Base-by-base conservation (phyloP, 805 yeast genomes). In the Saccharomycopsis sp. region DNA sequence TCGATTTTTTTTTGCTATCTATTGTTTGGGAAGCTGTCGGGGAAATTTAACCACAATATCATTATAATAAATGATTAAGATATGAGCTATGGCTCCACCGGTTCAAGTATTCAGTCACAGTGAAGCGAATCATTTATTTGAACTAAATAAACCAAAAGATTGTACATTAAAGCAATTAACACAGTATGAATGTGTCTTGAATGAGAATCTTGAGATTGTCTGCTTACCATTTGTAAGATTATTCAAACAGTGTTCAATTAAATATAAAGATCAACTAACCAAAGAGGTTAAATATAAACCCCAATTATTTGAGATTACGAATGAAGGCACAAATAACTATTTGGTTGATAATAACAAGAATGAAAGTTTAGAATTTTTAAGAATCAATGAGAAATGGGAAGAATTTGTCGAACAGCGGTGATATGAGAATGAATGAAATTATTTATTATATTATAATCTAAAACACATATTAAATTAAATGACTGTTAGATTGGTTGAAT, bases 141-240 rank as follows among this genome's bases (percentile, higher is more conserved):
- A 27, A 11, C 11, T 5, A 16, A 13, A n/a, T 13, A 20, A 20
- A 3, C n/a, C 41, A 16, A 33, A 29, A 8, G 50, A 49, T 39
- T 48, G 51, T 28, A 23, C 16, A 8, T 38, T 45, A 32, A 40
- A 38, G 20, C 33, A 48, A 31, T 13, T 49, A 5, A 23, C 52
- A 7, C 52, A 49, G 38, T 49, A 27, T 29, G 41, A 45, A 13
- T 49, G 52, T 26, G 36, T 34, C 6, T 36, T 43, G 16, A 36
- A 44, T 32, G 28, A 28, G 13, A 21, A 35, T 7, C 13, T 29
- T n/a, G 45, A 46, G 14, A 32, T 44, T 6, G 33, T 45, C 11
- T 49, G 52, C 23, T 17, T 38, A 6, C 52, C 50, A 4, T 49
- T 49, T 29, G 24, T 31, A 4, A 26, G 52, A 20, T 5, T 49